These are phyloP conservation scores for Fonsecaea erecta DNA, from an alignment of 2,329 filamentous ascomycete species.

Conservation along the genomic window DNA sequence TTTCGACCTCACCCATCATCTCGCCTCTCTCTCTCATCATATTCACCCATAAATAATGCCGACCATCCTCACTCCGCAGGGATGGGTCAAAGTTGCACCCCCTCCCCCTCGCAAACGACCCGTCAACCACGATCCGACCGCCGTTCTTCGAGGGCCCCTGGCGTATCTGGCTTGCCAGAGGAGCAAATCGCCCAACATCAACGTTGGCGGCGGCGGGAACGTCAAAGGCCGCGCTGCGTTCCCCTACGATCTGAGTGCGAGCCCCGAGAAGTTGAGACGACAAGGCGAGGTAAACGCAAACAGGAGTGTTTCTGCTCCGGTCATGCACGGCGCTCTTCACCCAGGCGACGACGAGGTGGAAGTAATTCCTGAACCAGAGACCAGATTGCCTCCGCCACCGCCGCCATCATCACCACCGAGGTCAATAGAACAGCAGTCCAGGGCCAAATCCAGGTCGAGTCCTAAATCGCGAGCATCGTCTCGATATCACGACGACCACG, in stretches of 20 bases:
- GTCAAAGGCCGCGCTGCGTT: conserved; percentile 13
- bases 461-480: background rate
- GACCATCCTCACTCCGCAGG: conserved; percentile 32
- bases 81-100: conserved; percentile 34
- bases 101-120: conserved; percentile 17
- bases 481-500: conserved; percentile 4
- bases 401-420: background rate
- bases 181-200: conserved; percentile 13
- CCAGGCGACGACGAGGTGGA: conserved; percentile 6
- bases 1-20: background rate
- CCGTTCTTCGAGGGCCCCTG: conserved; percentile 24
- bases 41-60: conserved; percentile 26
- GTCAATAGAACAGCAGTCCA: background rate
- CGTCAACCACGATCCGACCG: conserved; percentile 16
- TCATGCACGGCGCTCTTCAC: conserved; percentile 11
- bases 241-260: conserved; percentile 30
- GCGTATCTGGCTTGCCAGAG: conserved; percentile 31
- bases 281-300: conserved; percentile 9
- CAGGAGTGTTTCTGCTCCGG: conserved; percentile 22
- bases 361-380: background rate
- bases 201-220: conserved; percentile 4
- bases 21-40: background rate
- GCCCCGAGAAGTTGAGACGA: conserved; percentile 22
- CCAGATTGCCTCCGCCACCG: background rate
- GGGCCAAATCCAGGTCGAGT: conserved; percentile 1